A percentile compares a stretch with the other conserved stretches of the same genome.
Evolutionary conservation across 306 rosid genomes (phyloP).

Genomic region (Fragaria ananassa): DNA sequence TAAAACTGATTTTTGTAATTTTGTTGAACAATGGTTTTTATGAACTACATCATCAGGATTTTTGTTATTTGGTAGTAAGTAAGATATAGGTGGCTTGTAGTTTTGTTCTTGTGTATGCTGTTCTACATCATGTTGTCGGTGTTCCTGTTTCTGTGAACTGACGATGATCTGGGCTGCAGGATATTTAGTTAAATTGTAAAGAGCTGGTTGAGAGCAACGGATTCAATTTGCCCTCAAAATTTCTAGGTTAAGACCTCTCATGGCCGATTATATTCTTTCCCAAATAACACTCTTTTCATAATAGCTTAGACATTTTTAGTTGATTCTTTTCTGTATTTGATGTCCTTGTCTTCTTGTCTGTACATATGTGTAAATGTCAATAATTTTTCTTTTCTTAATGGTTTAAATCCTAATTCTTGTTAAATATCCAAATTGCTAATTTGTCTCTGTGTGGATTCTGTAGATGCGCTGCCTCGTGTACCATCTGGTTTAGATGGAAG

Average conservation of each 20-base stretch:
- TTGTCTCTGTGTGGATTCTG: not conserved
- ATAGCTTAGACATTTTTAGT: not conserved
- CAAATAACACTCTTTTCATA: not conserved
- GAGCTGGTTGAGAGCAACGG: slow-evolving; percentile 55
- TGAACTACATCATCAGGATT: not conserved
- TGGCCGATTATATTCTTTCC: slow-evolving; percentile 28
- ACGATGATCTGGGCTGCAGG: slow-evolving; percentile 59
- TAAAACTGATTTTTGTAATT: not conserved
- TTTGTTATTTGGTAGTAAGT: not conserved
- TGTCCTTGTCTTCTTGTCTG: not conserved
- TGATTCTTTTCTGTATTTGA: not conserved
- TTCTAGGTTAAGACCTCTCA: slow-evolving; percentile 46
- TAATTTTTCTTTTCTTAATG: not conserved
- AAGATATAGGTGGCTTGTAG: not conserved
- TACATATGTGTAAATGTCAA: not conserved
- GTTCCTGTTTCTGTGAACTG: slow-evolving; percentile 34
- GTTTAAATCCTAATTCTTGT: not conserved
- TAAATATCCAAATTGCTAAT: not conserved
- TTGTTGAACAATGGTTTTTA: not conserved
- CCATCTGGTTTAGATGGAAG: slow-evolving; percentile 18
- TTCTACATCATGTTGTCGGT: slow-evolving; percentile 30
- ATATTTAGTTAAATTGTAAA: slow-evolving; percentile 32
- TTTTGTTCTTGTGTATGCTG: slow-evolving; percentile 12
- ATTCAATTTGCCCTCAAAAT: slow-evolving; percentile 40
- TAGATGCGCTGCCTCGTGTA: slow-evolving; percentile 36